Conservation (phyloP, 805 yeast genomes). For the Hanseniaspora taiwanica region DNA sequence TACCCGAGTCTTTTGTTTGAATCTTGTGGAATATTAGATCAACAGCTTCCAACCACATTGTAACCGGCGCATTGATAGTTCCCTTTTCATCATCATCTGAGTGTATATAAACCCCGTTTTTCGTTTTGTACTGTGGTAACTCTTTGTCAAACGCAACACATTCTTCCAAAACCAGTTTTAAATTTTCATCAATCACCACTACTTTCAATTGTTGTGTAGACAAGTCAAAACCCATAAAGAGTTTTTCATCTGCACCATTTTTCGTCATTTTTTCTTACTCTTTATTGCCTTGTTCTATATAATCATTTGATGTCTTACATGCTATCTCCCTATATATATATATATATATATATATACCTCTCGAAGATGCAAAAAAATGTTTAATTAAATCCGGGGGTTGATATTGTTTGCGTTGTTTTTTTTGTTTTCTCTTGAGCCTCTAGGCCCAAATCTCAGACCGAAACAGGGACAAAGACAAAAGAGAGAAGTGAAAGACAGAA, state of each 20-base stretch:
- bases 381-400: too few species aligned
- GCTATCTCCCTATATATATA: too few species aligned
- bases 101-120: conserved; percentile 56
- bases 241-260: conserved; percentile 5
- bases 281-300: background rate
- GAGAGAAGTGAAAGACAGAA: too few species aligned
- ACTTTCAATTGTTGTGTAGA: conserved; percentile 85
- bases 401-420: too few species aligned
- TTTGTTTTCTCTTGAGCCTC: too few species aligned
- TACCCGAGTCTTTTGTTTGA: conserved; percentile 34
- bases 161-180: conserved; percentile 43
- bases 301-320: too few species aligned
- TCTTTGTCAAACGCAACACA: conserved; percentile 62
- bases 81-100: conserved; percentile 41
- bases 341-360: too few species aligned
- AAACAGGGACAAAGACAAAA: too few species aligned
- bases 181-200: conserved; percentile 42
- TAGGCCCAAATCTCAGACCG: too few species aligned
- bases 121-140: conserved; percentile 45
- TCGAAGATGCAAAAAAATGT: too few species aligned
- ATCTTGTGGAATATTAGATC: conserved; percentile 47
- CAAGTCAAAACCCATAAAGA: conserved; percentile 64
- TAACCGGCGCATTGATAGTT: conserved; percentile 65
- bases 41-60: conserved; percentile 82
- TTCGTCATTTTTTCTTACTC: background rate